Evolutionary conservation across 768 basidiomycete species (phyloP), one percentile per base, ranked within the genome.

Genomic region (Paxillus ammoniavirescens): DNA sequence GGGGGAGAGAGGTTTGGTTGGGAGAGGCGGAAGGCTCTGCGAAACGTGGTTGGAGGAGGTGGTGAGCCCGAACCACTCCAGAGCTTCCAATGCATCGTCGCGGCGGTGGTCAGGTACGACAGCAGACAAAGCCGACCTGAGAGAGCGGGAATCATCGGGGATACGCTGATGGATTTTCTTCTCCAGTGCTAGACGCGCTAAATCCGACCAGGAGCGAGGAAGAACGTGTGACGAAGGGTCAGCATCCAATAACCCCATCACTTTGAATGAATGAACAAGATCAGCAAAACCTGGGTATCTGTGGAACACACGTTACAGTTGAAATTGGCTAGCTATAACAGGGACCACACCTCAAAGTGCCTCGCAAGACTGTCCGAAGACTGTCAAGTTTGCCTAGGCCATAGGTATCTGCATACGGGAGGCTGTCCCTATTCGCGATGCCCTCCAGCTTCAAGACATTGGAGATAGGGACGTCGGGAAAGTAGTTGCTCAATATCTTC

Each of bases 241-340:
- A 0, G 57, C 54, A 50, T 85, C 79, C 49, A 96, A 75, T 12
- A 96, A 70, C 0, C 93, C 93, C 23, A 93, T 72, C 7, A 67
- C 57, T 40, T 80, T 78, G 77, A 95, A 91, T 0, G 82, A 78
- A 37, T 87, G 77, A 79, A 97, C 84, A 17, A 93, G 69, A 3
- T 74, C 70, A 2, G 86, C 76, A 65, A 93, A 97, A 0, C 93
- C 93, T 2, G 89, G 87, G 67, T 97, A 95, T 65, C 92, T 91
- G 62, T 49, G 12, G 28, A 3, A 2, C 12, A 10, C 4, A 2
- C 6, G 8, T 42, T 36, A 21, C 12, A 42, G 12, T 30, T 17
- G 37, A 42, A 35, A 44, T 13, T 17, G 26, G 12, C 6, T 23
- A 18, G 14, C 5, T 47, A 15, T 0, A 31, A 13, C 4, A 1